A percentile compares a stretch with the other conserved stretches of the same genome.
phyloP scores from a whole-genome alignment of 1,284 basidiomycete species.

The Thecaphora frezii region DNA sequence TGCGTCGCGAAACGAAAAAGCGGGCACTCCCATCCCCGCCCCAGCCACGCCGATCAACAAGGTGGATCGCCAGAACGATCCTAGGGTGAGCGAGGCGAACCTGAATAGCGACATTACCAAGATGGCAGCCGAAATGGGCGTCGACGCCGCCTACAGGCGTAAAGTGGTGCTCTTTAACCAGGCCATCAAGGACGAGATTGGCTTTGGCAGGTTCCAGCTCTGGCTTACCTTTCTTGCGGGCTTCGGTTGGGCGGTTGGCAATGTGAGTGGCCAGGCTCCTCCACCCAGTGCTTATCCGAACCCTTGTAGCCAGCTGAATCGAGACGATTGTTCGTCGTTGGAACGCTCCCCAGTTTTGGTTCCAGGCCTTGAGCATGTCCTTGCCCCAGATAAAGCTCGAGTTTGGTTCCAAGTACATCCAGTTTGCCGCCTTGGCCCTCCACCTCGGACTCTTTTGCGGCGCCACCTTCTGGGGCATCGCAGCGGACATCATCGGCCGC shows the following conservation, averaged over 20 bases:
- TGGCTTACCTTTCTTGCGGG: constrained; percentile 68
- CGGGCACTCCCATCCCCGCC: too few relatives aligned
- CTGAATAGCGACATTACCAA: constrained; percentile 15
- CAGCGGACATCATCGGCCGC: constrained; percentile 62
- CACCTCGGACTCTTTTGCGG: constrained; percentile 68
- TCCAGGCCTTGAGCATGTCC: constrained; percentile 47
- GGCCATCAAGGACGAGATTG: constrained; percentile 60
- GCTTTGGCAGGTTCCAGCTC: constrained; percentile 68
- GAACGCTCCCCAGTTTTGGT: constrained; percentile 32
- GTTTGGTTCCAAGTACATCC: constrained; percentile 36
- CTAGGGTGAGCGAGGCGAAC: too few relatives aligned
- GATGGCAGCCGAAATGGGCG: constrained; percentile 48
- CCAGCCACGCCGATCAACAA: too few relatives aligned
- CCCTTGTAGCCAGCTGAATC: not conserved
- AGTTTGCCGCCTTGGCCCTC: constrained; percentile 62
- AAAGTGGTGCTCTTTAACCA: constrained; percentile 48
- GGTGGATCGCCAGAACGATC: too few relatives aligned
- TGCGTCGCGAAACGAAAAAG: too few relatives aligned
- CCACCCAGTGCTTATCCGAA: too few relatives aligned
- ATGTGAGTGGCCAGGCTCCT: constrained; percentile 13
- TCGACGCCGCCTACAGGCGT: constrained; percentile 42
- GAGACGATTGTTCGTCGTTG: not conserved
- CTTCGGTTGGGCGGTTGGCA: constrained; percentile 65
- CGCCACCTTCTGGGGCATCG: constrained; percentile 65
- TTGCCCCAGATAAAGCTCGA: constrained; percentile 48